Base-by-base conservation (phyloP, 805 yeast genomes). In the Debaryomyces prosopidis region DNA sequence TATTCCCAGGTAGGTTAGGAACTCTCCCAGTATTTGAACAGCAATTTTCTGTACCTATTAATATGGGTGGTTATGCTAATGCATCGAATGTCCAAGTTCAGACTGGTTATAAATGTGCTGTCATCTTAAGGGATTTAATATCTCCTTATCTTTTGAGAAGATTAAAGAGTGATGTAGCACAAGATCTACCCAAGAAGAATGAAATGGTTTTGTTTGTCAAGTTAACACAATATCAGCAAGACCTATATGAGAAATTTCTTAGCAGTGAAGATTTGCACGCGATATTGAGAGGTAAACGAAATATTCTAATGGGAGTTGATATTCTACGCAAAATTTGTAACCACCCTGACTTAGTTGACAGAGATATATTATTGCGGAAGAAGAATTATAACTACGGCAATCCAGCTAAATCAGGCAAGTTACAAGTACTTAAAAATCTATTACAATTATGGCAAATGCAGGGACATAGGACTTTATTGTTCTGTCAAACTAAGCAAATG, bases 41-140 rank as follows among this genome's bases (percentile, higher is more conserved):
- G 43, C 97, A 94, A 62, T 94, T 94, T 63, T 86, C 96, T 2
- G 74, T 84, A 5, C 99, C 99, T 0, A 94, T 94, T 37, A 92
- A 90, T 58, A 77, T 88, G 61, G 99, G 99, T n/a, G 99, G 99
- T 0, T 94, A 94, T 66, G 96, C 99, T 1, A 94, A 92, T 69
- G 98, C 99, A 0, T 83, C 95, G 1, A 94, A 94, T 61, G 80
- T 94, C 3, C 97, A 94, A 61, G 98, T 94, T 0, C 97, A 92
- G 60, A 85, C 97, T 1, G 97, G 97, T 1, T 91, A 89, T 60
- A 89, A 89, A 61, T 94, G 98, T 69, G 99, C 99, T 0, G 94
- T 91, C 4, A 84, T 92, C 2, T 68, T 94, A 42, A 74, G 96
- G 41, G 96, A 94, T 55, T 66, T 92, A 53, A 89, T 94, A 9